Evolutionary conservation across 1,139 yeast genomes (phyloP).

Genomic region (Scheffersomyces cryptocercus): DNA sequence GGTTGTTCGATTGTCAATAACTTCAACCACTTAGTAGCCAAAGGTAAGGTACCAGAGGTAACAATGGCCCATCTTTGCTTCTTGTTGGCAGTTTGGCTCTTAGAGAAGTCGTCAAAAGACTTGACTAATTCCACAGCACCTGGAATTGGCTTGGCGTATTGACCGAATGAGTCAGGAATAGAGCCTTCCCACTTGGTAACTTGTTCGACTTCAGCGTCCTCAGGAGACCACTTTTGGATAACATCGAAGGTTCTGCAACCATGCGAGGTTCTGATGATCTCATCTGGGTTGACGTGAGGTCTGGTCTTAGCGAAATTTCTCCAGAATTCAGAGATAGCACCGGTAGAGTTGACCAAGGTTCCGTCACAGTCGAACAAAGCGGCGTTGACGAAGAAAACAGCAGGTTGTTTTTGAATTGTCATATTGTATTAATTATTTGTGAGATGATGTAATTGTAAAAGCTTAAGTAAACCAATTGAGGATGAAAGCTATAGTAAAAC

Average conservation of each 20-base stretch:
- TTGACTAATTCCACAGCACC: constrained; percentile 70
- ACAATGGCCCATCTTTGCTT: constrained; percentile 76
- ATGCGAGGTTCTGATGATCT: constrained; percentile 72
- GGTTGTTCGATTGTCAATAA: constrained; percentile 65
- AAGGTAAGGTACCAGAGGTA: constrained; percentile 75
- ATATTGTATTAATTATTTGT: constrained; percentile 9
- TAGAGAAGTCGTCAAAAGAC: constrained; percentile 47
- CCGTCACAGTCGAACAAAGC: constrained; percentile 83
- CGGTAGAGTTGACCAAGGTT: constrained; percentile 78
- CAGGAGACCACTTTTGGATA: constrained; percentile 72
- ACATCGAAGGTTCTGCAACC: constrained; percentile 85
- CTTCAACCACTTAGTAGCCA: constrained; percentile 80
- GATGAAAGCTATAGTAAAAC: not conserved
- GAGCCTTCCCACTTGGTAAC: constrained; percentile 69
- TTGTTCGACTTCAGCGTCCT: constrained; percentile 65
- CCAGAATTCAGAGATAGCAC: constrained; percentile 84
- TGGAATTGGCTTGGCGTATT: constrained; percentile 69
- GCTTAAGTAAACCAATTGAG: not conserved
- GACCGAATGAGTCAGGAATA: constrained; percentile 72
- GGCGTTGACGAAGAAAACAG: constrained; percentile 47
- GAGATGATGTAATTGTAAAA: not conserved
- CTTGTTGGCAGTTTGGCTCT: constrained; percentile 41
- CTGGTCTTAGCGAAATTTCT: constrained; percentile 66
- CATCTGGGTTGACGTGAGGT: constrained; percentile 70
- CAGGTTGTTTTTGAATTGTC: constrained; percentile 43